These are phyloP conservation scores for Aspergillus biplanus DNA, from an alignment of 495 filamentous ascomycete genomes.

Conservation along the genomic window DNA sequence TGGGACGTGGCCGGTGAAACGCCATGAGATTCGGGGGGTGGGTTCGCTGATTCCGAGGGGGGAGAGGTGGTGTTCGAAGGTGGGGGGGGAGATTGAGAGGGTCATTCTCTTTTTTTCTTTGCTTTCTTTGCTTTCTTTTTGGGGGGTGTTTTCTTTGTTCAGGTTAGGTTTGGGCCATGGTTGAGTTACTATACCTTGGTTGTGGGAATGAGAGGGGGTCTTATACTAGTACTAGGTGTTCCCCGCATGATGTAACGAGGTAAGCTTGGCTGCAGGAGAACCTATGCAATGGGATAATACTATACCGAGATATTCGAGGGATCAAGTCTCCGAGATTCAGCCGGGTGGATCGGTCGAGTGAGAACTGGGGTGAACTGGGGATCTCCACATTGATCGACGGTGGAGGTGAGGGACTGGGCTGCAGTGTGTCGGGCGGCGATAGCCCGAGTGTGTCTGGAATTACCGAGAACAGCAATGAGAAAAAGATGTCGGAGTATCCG, in stretches of 20 bases:
- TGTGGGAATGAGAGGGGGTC: background rate
- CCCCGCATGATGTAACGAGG: background rate
- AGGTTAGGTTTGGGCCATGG: too few species aligned
- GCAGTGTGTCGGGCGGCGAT: too few species aligned
- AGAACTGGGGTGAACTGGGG: too few species aligned
- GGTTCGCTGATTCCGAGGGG: slow-evolving; percentile 20
- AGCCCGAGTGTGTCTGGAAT: too few species aligned
- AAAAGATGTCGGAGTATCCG: too few species aligned
- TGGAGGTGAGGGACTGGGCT: too few species aligned
- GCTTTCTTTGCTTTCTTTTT: background rate
- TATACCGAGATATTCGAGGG: background rate
- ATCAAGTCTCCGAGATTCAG: too few species aligned
- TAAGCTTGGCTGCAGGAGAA: too few species aligned
- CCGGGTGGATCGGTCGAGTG: too few species aligned
- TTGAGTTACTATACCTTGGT: too few species aligned
- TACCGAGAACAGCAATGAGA: too few species aligned
- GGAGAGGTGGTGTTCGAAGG: slow-evolving; percentile 23
- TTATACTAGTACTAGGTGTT: background rate
- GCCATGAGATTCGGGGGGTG: slow-evolving; percentile 21
- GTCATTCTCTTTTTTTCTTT: slow-evolving; percentile 18
- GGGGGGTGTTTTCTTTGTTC: background rate
- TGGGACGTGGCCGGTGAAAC: slow-evolving; percentile 17
- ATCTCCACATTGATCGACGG: too few species aligned
- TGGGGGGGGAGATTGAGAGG: slow-evolving; percentile 21
- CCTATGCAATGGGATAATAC: background rate